Conservation (phyloP, 2,329 filamentous ascomycete species). For the Lachnellula hyalina region DNA sequence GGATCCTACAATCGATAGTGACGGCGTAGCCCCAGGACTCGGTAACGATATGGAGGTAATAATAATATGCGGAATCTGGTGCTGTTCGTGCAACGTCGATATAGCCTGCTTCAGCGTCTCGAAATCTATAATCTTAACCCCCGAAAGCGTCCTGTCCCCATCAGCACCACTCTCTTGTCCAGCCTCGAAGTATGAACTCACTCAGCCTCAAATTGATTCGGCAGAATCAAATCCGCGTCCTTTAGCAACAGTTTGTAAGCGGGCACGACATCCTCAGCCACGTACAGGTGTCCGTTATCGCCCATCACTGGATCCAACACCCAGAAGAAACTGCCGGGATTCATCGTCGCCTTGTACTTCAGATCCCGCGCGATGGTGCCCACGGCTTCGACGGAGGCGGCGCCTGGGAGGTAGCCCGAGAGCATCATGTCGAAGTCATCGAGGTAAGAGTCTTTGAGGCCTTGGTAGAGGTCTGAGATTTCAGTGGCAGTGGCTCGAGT, state of each 20-base stretch:
- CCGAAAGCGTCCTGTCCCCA: slow-evolving; percentile 66
- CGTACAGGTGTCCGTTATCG: slow-evolving; percentile 87
- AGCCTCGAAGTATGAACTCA: slow-evolving; percentile 39
- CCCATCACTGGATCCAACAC: slow-evolving; percentile 98
- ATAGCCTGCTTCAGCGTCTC: slow-evolving; percentile 68
- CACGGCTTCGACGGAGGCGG: slow-evolving; percentile 75
- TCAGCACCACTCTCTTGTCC: slow-evolving; percentile 8
- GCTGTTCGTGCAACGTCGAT: slow-evolving; percentile 67
- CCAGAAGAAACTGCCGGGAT: slow-evolving; percentile 86
- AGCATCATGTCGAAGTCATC: slow-evolving; percentile 92
- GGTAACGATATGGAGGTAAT: slow-evolving; percentile 79
- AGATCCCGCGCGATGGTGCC: slow-evolving; percentile 80
- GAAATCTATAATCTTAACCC: slow-evolving; percentile 75
- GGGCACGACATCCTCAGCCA: slow-evolving; percentile 84
- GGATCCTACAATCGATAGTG: slow-evolving; percentile 71
- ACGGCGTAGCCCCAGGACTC: slow-evolving; percentile 44
- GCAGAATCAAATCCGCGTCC: slow-evolving; percentile 84
- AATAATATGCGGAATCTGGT: slow-evolving; percentile 78
- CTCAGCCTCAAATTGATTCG: slow-evolving; percentile 98
- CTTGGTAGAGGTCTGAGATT: slow-evolving; percentile 77
- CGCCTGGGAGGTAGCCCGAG: slow-evolving; percentile 89
- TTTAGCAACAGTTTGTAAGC: slow-evolving; percentile 77
- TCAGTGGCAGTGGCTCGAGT: slow-evolving; percentile 76
- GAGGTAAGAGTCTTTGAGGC: slow-evolving; percentile 76
- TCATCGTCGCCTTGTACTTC: slow-evolving; percentile 55